These are phyloP conservation scores for Arachis monticola DNA, from an alignment of 331 rosid genomes.

Conservation along the genomic window DNA sequence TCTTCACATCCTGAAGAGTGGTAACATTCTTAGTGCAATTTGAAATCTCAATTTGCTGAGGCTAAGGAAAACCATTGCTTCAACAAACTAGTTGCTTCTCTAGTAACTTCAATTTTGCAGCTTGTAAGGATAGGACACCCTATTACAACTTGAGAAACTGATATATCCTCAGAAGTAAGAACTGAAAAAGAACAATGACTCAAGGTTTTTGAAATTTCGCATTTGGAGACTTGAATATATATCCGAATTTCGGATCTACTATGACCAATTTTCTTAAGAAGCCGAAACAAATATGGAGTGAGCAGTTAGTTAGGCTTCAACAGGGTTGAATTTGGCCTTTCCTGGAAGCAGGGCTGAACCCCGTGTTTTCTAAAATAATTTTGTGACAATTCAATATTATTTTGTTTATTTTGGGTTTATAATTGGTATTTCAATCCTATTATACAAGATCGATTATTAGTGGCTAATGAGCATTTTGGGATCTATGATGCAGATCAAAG, in stretches of 20 bases:
- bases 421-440: too few relatives aligned
- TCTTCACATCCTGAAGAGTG: constrained; percentile 50
- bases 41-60: constrained; percentile 45
- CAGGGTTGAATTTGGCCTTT: too few relatives aligned
- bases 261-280: constrained; percentile 50
- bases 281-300: too few relatives aligned
- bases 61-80: constrained; percentile 46
- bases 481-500: too few relatives aligned
- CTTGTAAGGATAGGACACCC: constrained; percentile 54
- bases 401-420: too few relatives aligned
- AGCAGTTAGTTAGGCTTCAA: too few relatives aligned
- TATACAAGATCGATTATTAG: too few relatives aligned
- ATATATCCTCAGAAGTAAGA: constrained; percentile 37
- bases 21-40: constrained; percentile 37
- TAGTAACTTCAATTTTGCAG: constrained; percentile 47
- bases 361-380: too few relatives aligned
- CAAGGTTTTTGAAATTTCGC: constrained; percentile 26
- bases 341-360: too few relatives aligned
- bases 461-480: too few relatives aligned
- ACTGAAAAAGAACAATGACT: constrained; percentile 44
- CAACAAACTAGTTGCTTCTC: constrained; percentile 42
- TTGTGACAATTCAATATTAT: too few relatives aligned
- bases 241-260: constrained; percentile 42
- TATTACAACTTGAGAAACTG: constrained; percentile 33
- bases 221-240: constrained; percentile 36